A percentile compares a stretch with the other conserved stretches of the same genome.
Evolutionary conservation across 371 early-diverging fungal genomes (phyloP).

Genomic region (Zancudomyces culisetae): DNA sequence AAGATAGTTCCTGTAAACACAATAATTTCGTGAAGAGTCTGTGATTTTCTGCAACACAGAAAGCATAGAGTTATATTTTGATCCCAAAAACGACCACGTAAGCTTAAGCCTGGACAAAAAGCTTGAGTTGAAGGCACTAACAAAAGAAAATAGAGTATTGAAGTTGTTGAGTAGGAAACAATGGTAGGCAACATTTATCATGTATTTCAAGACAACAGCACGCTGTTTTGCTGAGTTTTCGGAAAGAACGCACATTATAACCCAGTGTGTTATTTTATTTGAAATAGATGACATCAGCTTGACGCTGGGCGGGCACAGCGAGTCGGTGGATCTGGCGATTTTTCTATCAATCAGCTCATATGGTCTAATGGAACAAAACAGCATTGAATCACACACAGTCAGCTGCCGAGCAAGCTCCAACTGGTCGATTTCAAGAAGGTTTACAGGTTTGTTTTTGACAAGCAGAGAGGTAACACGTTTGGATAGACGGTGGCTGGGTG

Average conservation of each 20-base stretch:
- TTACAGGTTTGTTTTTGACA: constrained; percentile 25
- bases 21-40: constrained; percentile 66
- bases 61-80: constrained; percentile 28
- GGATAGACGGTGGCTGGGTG: constrained; percentile 49
- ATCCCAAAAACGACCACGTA: constrained; percentile 51
- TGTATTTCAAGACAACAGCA: constrained; percentile 49
- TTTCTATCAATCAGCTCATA: constrained; percentile 74
- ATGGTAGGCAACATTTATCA: constrained; percentile 69
- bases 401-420: constrained; percentile 86
- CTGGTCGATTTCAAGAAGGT: constrained; percentile 71
- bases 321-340: constrained; percentile 46
- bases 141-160: constrained; percentile 74
- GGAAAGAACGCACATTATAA: constrained; percentile 57
- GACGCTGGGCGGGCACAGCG: constrained; percentile 37
- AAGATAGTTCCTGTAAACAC: constrained; percentile 65
- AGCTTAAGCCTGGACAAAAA: constrained; percentile 74
- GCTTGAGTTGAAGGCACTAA: constrained; percentile 73
- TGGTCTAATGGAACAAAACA: constrained; percentile 63
- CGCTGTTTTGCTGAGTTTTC: constrained; percentile 65
- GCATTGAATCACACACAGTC: constrained; percentile 65
- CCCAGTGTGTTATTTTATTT: constrained; percentile 70
- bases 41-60: constrained; percentile 43
- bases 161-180: constrained; percentile 72
- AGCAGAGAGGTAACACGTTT: constrained; percentile 20
- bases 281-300: constrained; percentile 54